Conservation (phyloP, 768 basidiomycete species). For the Gloeophyllum trabeum region DNA sequence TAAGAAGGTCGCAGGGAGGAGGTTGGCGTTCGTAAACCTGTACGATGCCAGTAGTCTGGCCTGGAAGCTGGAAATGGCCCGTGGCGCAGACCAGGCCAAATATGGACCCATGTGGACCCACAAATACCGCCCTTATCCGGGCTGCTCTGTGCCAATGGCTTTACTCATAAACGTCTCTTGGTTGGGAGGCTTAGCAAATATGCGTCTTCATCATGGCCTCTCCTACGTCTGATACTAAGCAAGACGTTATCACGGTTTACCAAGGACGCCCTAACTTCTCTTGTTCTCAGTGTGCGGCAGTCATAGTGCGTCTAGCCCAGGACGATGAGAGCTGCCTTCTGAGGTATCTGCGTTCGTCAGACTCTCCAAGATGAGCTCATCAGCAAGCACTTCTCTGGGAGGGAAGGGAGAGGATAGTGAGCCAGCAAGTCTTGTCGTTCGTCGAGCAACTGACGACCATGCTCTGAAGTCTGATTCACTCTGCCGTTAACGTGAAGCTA, state of each 20-base stretch:
- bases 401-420: conserved; percentile 75
- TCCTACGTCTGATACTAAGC: not conserved
- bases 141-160: too few relatives aligned
- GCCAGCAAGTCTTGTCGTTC: conserved; percentile 15
- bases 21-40: too few relatives aligned
- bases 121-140: too few relatives aligned
- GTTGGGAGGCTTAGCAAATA: too few relatives aligned
- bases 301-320: conserved; percentile 38
- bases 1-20: too few relatives aligned
- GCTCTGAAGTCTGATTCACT: conserved; percentile 54
- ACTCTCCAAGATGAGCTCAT: conserved; percentile 77
- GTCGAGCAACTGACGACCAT: not conserved
- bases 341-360: conserved; percentile 21
- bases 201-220: not conserved
- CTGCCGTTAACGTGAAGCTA: conserved; percentile 63
- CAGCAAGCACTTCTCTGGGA: conserved; percentile 75
- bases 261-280: conserved; percentile 57
- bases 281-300: conserved; percentile 59
- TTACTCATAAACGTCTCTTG: too few relatives aligned
- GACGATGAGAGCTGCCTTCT: not conserved
- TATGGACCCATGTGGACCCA: too few relatives aligned
- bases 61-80: too few relatives aligned
- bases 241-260: conserved; percentile 48
- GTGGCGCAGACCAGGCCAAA: too few relatives aligned
- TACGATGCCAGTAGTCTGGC: too few relatives aligned